phyloP scores from a whole-genome alignment of 2,329 filamentous ascomycete species.

The Colletotrichum sansevieriae region DNA sequence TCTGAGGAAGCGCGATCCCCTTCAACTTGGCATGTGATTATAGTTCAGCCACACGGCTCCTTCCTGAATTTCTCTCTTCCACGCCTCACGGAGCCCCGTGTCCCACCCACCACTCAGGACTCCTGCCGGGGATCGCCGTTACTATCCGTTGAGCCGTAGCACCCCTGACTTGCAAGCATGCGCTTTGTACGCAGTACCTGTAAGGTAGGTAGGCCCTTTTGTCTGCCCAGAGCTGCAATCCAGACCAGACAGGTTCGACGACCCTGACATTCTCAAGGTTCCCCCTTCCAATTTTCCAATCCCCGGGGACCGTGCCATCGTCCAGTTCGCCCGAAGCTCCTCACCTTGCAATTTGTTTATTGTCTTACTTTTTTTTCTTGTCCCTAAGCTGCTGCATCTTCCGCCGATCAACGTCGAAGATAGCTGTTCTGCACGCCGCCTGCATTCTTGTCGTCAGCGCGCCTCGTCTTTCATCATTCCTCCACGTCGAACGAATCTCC shows the following conservation, averaged over 20 bases:
- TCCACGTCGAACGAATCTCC: slow-evolving; percentile 37
- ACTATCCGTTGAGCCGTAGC: slow-evolving; percentile 32
- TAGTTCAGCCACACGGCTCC: slow-evolving; percentile 42
- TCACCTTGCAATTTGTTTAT: slow-evolving; percentile 28
- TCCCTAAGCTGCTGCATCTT: slow-evolving; percentile 16
- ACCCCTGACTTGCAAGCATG: slow-evolving; percentile 36
- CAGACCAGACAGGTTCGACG: slow-evolving; percentile 24
- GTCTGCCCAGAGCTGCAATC: slow-evolving; percentile 2
- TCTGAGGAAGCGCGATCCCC: not conserved
- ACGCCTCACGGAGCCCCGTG: slow-evolving; percentile 32
- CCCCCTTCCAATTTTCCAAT: slow-evolving; percentile 36
- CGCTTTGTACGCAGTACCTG: slow-evolving; percentile 13
- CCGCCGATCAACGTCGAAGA: slow-evolving; percentile 18
- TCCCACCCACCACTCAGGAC: slow-evolving; percentile 28
- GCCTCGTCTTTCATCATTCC: slow-evolving; percentile 38
- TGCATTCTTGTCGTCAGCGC: slow-evolving; percentile 40
- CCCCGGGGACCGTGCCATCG: slow-evolving; percentile 24
- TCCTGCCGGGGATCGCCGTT: slow-evolving; percentile 34
- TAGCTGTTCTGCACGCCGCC: slow-evolving; percentile 26
- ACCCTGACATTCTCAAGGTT: slow-evolving; percentile 40
- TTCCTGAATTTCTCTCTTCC: slow-evolving; percentile 34
- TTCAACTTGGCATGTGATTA: slow-evolving; percentile 40
- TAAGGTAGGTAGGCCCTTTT: slow-evolving; percentile 8
- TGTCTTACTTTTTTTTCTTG: slow-evolving; percentile 21
- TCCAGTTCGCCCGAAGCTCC: slow-evolving; percentile 14